Conservation (phyloP, 768 basidiomycete species). For the Hygrophorus pudorinus region DNA sequence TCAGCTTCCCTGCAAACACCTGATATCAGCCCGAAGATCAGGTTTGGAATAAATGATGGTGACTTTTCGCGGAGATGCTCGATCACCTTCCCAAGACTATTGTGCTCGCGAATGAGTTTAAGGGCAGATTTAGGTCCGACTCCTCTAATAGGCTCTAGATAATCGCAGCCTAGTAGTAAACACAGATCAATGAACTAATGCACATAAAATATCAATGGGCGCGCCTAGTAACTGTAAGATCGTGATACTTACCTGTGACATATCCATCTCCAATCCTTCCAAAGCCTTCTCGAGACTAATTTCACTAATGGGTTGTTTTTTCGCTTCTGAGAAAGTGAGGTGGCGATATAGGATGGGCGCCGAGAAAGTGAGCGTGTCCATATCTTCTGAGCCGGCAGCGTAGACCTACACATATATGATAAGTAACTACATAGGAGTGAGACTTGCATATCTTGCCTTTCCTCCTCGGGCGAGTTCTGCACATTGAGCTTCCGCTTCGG, state of each 20-base stretch:
- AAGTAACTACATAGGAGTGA: neutral
- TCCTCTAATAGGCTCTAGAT: conserved; percentile 97
- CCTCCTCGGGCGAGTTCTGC: conserved; percentile 96
- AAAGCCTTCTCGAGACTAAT: conserved; percentile 76
- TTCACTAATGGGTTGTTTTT: conserved; percentile 93
- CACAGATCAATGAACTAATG: conserved; percentile 90
- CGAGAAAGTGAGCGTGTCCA: conserved; percentile 97
- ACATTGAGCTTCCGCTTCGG: conserved; percentile 98
- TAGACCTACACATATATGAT: conserved; percentile 51
- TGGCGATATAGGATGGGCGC: conserved; percentile 89
- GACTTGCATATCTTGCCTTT: conserved; percentile 39
- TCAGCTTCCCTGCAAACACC: conserved; percentile 32
- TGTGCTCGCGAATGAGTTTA: conserved; percentile 82
- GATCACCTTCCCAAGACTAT: conserved; percentile 60
- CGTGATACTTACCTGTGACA: conserved; percentile 58
- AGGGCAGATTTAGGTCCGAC: conserved; percentile 92
- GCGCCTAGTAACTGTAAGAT: neutral
- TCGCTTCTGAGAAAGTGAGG: conserved; percentile 95
- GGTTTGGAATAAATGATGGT: neutral
- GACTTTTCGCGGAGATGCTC: conserved; percentile 74
- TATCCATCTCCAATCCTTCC: conserved; percentile 84
- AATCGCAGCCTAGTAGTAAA: conserved; percentile 94
- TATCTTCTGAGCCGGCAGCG: conserved; percentile 97
- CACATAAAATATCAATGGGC: neutral
- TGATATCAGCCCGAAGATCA: neutral